Conservation (phyloP, 2,329 filamentous ascomycete genomes). For the Aspergillus sp. region DNA sequence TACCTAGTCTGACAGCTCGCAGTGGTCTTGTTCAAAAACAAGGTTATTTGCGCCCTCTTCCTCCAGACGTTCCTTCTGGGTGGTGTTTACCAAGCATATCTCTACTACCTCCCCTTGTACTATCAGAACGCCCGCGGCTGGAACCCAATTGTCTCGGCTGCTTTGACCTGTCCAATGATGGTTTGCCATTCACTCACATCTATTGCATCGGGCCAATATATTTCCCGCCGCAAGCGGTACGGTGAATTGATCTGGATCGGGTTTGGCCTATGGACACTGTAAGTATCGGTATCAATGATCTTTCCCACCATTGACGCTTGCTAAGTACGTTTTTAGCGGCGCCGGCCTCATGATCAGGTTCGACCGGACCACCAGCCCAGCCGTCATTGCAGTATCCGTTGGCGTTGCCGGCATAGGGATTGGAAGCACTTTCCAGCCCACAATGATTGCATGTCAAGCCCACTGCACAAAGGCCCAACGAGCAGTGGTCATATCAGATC, state of each 20-base stretch:
- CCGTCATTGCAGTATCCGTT: slow-evolving; percentile 53
- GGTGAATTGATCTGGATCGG: slow-evolving; percentile 58
- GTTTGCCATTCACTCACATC: slow-evolving; percentile 43
- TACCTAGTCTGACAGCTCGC: background rate
- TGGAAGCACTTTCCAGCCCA: slow-evolving; percentile 55
- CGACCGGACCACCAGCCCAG: slow-evolving; percentile 45
- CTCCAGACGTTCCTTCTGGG: slow-evolving; percentile 62
- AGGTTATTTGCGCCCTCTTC: slow-evolving; percentile 57
- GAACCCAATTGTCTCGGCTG: slow-evolving; percentile 51
- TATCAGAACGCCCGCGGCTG: slow-evolving; percentile 57
- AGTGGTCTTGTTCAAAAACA: slow-evolving; percentile 53
- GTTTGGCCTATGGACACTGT: slow-evolving; percentile 49
- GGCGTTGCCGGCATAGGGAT: slow-evolving; percentile 54
- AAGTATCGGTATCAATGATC: slow-evolving; percentile 12
- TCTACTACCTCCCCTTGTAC: slow-evolving; percentile 64
- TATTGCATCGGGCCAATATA: slow-evolving; percentile 55
- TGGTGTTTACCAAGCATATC: slow-evolving; percentile 57
- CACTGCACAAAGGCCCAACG: slow-evolving; percentile 58
- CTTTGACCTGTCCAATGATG: slow-evolving; percentile 53
- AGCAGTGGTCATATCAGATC: slow-evolving; percentile 61
- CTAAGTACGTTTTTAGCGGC: slow-evolving; percentile 33
- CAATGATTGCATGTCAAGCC: slow-evolving; percentile 58
- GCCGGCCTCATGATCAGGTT: slow-evolving; percentile 55
- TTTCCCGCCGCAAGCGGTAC: slow-evolving; percentile 58
- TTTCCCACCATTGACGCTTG: too few relatives aligned